Conservation (phyloP, 208 protist species). For the Leishmania tropica region DNA sequence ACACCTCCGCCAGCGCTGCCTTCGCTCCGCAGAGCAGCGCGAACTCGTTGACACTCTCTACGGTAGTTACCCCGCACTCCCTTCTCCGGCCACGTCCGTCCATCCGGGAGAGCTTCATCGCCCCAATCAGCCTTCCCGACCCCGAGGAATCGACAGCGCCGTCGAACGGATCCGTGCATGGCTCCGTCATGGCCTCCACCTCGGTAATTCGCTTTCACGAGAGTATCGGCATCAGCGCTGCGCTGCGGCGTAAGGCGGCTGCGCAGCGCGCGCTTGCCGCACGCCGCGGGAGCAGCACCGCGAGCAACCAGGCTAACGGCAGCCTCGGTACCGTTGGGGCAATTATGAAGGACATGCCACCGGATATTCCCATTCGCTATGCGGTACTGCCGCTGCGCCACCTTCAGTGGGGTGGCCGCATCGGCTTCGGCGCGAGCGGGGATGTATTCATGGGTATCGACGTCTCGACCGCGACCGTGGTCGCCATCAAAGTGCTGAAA, state of each 20-base stretch:
- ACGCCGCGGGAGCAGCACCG: slow-evolving; percentile 5
- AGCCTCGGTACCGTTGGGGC: slow-evolving; percentile 1
- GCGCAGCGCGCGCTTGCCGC: slow-evolving; percentile 15
- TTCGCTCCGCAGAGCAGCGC: not conserved
- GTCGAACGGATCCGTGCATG: not conserved
- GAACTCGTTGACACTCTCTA: slow-evolving; percentile 1
- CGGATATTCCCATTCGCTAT: slow-evolving; percentile 38
- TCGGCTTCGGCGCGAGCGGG: slow-evolving; percentile 62
- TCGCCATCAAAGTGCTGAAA: slow-evolving; percentile 83
- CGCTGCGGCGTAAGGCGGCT: slow-evolving; percentile 12
- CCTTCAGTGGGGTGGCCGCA: slow-evolving; percentile 61
- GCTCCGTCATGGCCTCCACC: not conserved
- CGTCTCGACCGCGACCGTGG: slow-evolving; percentile 45
- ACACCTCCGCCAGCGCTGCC: not conserved
- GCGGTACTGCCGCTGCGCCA: slow-evolving; percentile 47
- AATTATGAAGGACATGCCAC: slow-evolving; percentile 23
- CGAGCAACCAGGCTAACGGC: not conserved
- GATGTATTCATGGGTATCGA: slow-evolving; percentile 79
- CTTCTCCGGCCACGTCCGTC: slow-evolving; percentile 23
- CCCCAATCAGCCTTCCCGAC: slow-evolving; percentile 25
- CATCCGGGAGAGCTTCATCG: slow-evolving; percentile 34
- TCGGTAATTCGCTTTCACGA: slow-evolving; percentile 23
- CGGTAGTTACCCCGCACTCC: slow-evolving; percentile 25
- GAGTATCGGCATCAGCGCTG: slow-evolving; percentile 18
- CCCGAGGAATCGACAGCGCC: slow-evolving; percentile 8